Evolutionary conservation across 2,329 filamentous ascomycete genomes (phyloP).

Genomic region (Fusarium sp.): DNA sequence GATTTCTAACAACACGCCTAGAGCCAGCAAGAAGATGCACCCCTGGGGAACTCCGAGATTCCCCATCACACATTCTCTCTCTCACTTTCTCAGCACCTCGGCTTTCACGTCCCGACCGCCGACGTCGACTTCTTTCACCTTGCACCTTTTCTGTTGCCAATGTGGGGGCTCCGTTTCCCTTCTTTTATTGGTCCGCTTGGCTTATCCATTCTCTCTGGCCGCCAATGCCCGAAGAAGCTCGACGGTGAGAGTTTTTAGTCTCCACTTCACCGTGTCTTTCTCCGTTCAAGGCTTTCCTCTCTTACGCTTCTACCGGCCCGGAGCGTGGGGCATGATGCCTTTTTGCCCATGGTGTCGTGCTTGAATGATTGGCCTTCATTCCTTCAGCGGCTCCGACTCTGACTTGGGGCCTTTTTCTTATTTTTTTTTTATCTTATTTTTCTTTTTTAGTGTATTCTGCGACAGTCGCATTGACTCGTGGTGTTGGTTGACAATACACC

Average conservation of each 20-base stretch:
- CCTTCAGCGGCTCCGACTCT: conserved; percentile 39
- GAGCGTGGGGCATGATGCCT: conserved; percentile 48
- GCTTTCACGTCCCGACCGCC: conserved; percentile 44
- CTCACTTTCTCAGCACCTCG: conserved; percentile 21
- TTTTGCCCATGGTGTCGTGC: conserved; percentile 43
- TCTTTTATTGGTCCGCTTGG: conserved; percentile 41
- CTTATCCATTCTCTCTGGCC: conserved; percentile 25
- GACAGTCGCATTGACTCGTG: conserved; percentile 26
- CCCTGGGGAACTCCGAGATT: conserved; percentile 1
- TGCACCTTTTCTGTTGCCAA: conserved; percentile 5
- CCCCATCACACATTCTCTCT: conserved; percentile 13
- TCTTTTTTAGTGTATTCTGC: conserved; percentile 18
- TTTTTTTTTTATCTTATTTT: conserved; percentile 23
- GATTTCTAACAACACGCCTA: conserved; percentile 29
- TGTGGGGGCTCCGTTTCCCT: conserved; percentile 16
- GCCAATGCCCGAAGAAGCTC: conserved; percentile 40
- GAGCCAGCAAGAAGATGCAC: not conserved
- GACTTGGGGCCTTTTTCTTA: not conserved
- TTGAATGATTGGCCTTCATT: conserved; percentile 52
- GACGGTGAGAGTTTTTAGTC: conserved; percentile 45
- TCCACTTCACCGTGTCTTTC: conserved; percentile 41
- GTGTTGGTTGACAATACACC: conserved; percentile 3
- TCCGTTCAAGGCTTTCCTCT: conserved; percentile 13
- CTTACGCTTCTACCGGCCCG: conserved; percentile 39
- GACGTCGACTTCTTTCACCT: conserved; percentile 35